Conservation (phyloP, 2,329 filamentous ascomycete genomes). For the Colletotrichum spaethianum region DNA sequence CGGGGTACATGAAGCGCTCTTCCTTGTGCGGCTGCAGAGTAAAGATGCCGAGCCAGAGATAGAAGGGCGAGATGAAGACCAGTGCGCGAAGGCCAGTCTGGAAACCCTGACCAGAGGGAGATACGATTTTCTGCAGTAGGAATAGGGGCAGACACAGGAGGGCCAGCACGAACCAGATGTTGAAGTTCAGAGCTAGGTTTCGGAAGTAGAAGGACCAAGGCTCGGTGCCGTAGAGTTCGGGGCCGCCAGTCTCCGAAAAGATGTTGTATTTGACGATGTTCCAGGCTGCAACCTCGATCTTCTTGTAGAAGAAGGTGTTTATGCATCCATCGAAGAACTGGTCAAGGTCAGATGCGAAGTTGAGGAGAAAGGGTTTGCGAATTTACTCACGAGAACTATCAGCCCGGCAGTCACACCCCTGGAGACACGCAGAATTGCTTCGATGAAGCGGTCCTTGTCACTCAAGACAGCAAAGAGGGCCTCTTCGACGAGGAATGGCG, state of each 20-base stretch:
- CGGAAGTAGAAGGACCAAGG: constrained; percentile 97
- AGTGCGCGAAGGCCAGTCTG: constrained; percentile 81
- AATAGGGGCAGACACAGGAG: constrained; percentile 82
- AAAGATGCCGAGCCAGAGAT: constrained; percentile 94
- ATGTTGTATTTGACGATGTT: constrained; percentile 98
- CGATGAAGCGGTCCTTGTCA: constrained; percentile 71
- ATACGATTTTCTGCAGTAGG: constrained; percentile 77
- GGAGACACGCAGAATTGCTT: constrained; percentile 72
- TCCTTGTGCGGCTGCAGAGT: constrained; percentile 96
- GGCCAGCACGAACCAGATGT: constrained; percentile 91
- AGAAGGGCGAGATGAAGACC: constrained; percentile 88
- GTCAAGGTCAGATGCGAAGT: constrained; percentile 32
- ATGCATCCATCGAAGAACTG: constrained; percentile 78
- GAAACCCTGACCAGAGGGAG: constrained; percentile 72
- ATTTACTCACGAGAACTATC: constrained; percentile 75
- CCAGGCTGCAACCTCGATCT: constrained; percentile 82
- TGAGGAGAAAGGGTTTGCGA: background rate
- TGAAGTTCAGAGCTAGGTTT: constrained; percentile 94
- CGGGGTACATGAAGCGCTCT: constrained; percentile 98
- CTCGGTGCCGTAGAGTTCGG: constrained; percentile 94
- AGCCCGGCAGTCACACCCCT: constrained; percentile 78
- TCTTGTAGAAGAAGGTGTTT: constrained; percentile 89
- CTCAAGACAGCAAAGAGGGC: constrained; percentile 69
- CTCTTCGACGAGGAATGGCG: constrained; percentile 88
- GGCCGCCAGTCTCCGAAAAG: constrained; percentile 85